Base-by-base conservation (phyloP, 495 filamentous ascomycete genomes). In the Lepraria neglecta region DNA sequence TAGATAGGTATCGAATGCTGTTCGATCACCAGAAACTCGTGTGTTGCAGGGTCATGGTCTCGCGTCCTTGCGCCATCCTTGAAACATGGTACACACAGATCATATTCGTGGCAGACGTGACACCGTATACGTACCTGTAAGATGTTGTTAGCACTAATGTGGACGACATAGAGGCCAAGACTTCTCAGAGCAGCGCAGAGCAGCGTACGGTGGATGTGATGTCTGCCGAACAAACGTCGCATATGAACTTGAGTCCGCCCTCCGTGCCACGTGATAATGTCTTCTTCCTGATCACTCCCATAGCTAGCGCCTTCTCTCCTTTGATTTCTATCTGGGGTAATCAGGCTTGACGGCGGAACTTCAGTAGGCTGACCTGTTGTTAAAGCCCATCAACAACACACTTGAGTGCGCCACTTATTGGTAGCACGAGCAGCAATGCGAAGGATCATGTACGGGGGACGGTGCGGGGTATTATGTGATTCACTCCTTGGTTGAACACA, bases 1-100 rank as follows among this genome's bases (percentile, higher is more conserved):
- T 95, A 99, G 44, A 99, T 97, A 1, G 94, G 94, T 45, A 97
- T 91, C 1, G 91, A 95, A 71, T 99, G 95, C 69, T 97, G 94
- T 69, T 99, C 94, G 67, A 97, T 97, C 53, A 99, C 94, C 66
- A 88, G 87, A 70, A 84, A 97, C 24, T 88, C 78, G 72, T 99
- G 94, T 4, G 88, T 87, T 3, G 80, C 76, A 43, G 92, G 92
- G 63, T 92, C 84, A 70, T 99, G 94, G 60, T 87, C 84, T 57
- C 86, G 85, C 58, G 89, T 88, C 54, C 80, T 78, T 57, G 85
- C 79, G 50, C 88, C 91, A 60, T 85, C 84, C 38, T 90, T 81
- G 73, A 99, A 99, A 73, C 94, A 99, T 61, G 88, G 85, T 28
- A 99, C 94, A 71, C 94, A 99, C 60, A 97, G 86, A 69, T 99